Base-by-base conservation (phyloP, 768 basidiomycete genomes). In the Tylopilus balloui region DNA sequence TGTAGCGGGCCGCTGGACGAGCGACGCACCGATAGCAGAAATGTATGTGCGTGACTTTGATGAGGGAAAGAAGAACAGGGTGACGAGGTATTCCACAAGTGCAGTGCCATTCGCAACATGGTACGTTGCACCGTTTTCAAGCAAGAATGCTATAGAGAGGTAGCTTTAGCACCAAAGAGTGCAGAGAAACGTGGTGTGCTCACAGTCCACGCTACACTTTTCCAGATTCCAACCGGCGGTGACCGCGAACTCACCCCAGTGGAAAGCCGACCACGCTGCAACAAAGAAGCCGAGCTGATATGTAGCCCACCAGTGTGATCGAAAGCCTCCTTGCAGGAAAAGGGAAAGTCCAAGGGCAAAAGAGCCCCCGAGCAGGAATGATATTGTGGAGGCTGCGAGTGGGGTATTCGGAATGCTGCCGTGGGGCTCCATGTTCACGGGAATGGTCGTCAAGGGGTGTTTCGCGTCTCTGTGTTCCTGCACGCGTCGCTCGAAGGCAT, bases 141-240 rank as follows among this genome's bases (percentile, higher is more conserved):
- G 76, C 5, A 99, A 77, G 68, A 91, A 99, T 0, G 96, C 96
- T 99, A 51, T 5, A 21, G 19, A 23, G 36, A 31, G 42, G 32
- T 51, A 51, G 35, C 14, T 17, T 12, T 53, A n/a, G 24, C 57
- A 45, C 35, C 50, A 35, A 12, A 21, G 17, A 11, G n/a, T 44
- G 21, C 12, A 34, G 38, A 2, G 10, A 37, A 44, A 15, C 5
- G 38, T 20, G 27, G 38, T 31, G 48, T 21, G 77, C 92, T 74
- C 65, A 95, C 96, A 97, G 63, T 93, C 90, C 8, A 96, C 81
- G 51, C 84, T 90, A 62, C 92, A 88, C 70, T 94, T 96, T 45
- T 88, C 86, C 34, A 85, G 71, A 67, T 98, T 98, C 87, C 91
- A 98, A 20, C 91, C 91, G 1, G 94, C 94, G 7, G 96, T 96